Evolutionary conservation across 306 rosid species (phyloP).

Genomic region (Rubus idaeus): DNA sequence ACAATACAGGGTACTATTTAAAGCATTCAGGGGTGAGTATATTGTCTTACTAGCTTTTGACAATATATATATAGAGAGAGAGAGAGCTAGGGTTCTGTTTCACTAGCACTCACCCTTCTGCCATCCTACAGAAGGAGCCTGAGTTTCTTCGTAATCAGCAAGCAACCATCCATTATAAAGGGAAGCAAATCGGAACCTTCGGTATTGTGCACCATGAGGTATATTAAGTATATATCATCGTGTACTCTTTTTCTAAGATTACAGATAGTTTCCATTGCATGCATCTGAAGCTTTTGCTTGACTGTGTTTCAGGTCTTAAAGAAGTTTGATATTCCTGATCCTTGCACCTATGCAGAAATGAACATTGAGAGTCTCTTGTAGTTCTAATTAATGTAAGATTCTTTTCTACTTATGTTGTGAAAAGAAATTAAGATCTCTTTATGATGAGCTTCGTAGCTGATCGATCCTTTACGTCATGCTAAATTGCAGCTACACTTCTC

Average conservation of each 20-base stretch:
- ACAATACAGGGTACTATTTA: conserved; percentile 57
- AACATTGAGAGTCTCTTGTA: conserved; percentile 62
- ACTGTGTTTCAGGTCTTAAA: conserved; percentile 55
- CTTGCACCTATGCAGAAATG: conserved; percentile 85
- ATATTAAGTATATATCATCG: conserved; percentile 1
- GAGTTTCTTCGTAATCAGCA: conserved; percentile 89
- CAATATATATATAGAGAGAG: background rate
- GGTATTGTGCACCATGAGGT: conserved; percentile 98
- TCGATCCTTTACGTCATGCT: background rate
- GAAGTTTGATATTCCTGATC: conserved; percentile 88
- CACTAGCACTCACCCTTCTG: background rate
- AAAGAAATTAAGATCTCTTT: background rate
- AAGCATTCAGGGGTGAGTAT: conserved; percentile 66
- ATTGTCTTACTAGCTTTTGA: background rate
- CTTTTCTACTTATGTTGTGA: background rate
- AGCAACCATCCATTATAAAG: conserved; percentile 70
- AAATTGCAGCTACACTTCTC: background rate
- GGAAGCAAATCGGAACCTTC: conserved; percentile 66
- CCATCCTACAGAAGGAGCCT: conserved; percentile 58
- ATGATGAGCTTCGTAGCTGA: too few relatives aligned
- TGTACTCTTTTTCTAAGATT: background rate
- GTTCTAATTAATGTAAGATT: conserved; percentile 43
- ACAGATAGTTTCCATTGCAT: background rate
- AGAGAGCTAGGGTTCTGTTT: background rate
- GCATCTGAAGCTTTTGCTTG: background rate